Percentiles rank a stretch among this genome's conserved stretches.
Conservation (phyloP, 2,329 filamentous ascomycete genomes). For the Aspergillus brunneoviolaceus region DNA sequence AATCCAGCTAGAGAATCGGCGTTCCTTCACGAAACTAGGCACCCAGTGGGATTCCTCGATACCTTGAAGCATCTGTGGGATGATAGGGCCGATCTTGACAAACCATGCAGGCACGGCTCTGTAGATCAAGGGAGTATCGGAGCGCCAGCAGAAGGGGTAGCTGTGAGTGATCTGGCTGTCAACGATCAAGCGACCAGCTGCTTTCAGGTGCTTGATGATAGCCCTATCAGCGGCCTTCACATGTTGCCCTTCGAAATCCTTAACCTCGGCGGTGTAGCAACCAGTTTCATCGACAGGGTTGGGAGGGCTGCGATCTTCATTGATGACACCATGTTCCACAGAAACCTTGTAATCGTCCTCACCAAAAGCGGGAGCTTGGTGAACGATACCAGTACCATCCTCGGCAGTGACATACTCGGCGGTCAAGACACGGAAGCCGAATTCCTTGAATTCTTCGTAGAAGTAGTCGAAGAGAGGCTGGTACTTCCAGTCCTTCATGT, state of each 20-base stretch:
- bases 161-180: conserved; percentile 88
- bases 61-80: conserved; percentile 86
- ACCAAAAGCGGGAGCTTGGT: conserved; percentile 90
- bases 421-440: conserved; percentile 77
- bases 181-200: conserved; percentile 71
- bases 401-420: conserved; percentile 85
- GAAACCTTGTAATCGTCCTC: conserved; percentile 93
- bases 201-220: conserved; percentile 87
- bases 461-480: conserved; percentile 88
- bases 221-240: conserved; percentile 91
- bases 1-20: conserved; percentile 89
- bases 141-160: conserved; percentile 90
- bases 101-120: conserved; percentile 93
- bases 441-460: conserved; percentile 81
- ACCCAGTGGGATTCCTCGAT: conserved; percentile 92
- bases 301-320: conserved; percentile 73
- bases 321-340: conserved; percentile 73
- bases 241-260: conserved; percentile 80
- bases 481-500: conserved; percentile 87
- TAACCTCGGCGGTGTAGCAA: conserved; percentile 72
- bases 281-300: conserved; percentile 87
- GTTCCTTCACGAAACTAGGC: conserved; percentile 84
- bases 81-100: conserved; percentile 78
- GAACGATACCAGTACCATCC: conserved; percentile 89
- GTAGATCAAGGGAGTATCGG: conserved; percentile 93